These are phyloP conservation scores for Globisporangium cylindrosporum DNA, from an alignment of 352 stramenopile genomes.

Conservation along the genomic window DNA sequence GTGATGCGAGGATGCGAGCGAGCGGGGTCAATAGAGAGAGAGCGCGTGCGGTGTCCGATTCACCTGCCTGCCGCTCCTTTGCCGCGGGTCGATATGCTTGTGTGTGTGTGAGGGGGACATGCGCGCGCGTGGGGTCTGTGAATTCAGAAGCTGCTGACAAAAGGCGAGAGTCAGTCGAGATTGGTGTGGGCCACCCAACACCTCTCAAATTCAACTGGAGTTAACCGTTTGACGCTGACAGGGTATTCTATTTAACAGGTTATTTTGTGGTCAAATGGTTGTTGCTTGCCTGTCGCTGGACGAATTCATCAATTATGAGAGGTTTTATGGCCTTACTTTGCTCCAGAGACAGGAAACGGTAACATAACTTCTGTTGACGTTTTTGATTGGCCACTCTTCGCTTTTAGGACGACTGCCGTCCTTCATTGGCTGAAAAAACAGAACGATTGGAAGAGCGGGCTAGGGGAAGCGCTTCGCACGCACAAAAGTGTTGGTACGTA, in stretches of 20 bases:
- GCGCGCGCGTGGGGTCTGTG: background rate
- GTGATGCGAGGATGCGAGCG: background rate
- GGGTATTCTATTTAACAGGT: background rate
- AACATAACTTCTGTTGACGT: background rate
- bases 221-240: background rate
- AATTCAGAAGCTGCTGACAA: background rate
- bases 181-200: constrained; percentile 6
- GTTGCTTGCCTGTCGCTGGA: background rate
- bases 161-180: constrained; percentile 7
- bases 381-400: background rate
- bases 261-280: background rate
- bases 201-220: background rate
- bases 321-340: background rate
- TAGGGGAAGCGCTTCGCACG: background rate
- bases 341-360: background rate
- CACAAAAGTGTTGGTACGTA: background rate
- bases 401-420: background rate
- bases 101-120: background rate
- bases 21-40: background rate
- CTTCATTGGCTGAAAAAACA: background rate
- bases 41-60: background rate
- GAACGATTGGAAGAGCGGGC: background rate
- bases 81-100: background rate
- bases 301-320: background rate
- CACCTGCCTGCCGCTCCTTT: background rate